A percentile compares a stretch with the other conserved stretches of the same genome.
Conservation (phyloP, 805 yeast species). For the Middelhovenomyces tepae region DNA sequence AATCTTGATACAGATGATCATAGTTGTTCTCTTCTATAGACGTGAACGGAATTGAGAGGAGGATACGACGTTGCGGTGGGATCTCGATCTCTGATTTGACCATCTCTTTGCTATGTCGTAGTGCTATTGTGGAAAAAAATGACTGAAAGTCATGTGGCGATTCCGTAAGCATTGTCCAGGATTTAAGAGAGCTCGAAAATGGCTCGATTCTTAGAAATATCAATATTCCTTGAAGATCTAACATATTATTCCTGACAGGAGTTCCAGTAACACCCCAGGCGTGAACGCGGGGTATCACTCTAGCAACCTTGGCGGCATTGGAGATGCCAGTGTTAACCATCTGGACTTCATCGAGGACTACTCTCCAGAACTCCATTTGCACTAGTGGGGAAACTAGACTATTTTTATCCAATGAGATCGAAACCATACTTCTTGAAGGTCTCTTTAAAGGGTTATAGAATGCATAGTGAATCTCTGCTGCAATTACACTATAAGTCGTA, state of each 20-base stretch:
- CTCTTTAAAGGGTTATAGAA: slow-evolving; percentile 60
- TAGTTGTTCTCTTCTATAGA: slow-evolving; percentile 83
- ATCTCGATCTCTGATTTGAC: slow-evolving; percentile 67
- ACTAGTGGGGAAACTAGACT: slow-evolving; percentile 57
- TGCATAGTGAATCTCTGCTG: slow-evolving; percentile 74
- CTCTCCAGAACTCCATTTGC: slow-evolving; percentile 78
- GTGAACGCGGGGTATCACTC: slow-evolving; percentile 73
- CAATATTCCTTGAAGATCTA: slow-evolving; percentile 64
- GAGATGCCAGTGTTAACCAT: slow-evolving; percentile 71
- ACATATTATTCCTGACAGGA: slow-evolving; percentile 59
- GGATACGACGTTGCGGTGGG: slow-evolving; percentile 68
- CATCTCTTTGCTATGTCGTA: slow-evolving; percentile 80
- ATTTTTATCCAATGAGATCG: slow-evolving; percentile 12
- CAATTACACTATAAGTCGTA: slow-evolving; percentile 63
- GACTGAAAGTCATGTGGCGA: slow-evolving; percentile 37
- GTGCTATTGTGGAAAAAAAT: slow-evolving; percentile 46
- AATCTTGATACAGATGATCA: slow-evolving; percentile 51
- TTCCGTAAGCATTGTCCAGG: slow-evolving; percentile 34
- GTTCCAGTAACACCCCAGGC: slow-evolving; percentile 99
- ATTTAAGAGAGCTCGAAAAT: slow-evolving; percentile 36
- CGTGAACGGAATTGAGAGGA: slow-evolving; percentile 66
- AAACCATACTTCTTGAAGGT: too few relatives aligned
- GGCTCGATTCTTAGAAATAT: slow-evolving; percentile 63
- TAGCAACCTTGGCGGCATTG: slow-evolving; percentile 71
- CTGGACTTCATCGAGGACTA: slow-evolving; percentile 89